phyloP scores from a whole-genome alignment of 805 yeast species.

The Saccharomycopsis microspora region DNA sequence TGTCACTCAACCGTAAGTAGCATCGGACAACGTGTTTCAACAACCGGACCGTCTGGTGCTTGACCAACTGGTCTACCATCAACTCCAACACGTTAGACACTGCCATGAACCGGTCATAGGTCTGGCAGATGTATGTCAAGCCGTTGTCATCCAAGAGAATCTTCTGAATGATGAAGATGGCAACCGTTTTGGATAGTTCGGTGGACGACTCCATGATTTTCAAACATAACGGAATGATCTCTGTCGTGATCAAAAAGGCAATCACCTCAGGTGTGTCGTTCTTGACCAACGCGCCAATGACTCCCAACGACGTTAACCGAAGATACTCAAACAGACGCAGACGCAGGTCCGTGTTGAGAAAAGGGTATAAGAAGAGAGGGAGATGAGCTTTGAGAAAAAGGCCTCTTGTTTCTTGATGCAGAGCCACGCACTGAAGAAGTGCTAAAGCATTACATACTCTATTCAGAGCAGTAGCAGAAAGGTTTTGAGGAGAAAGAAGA shows the following conservation, averaged over 20 bases:
- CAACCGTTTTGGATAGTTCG: slow-evolving; percentile 90
- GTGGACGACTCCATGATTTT: slow-evolving; percentile 94
- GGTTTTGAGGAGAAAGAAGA: slow-evolving; percentile 71
- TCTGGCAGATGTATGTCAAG: slow-evolving; percentile 83
- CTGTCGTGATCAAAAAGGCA: slow-evolving; percentile 84
- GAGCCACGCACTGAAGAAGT: slow-evolving; percentile 90
- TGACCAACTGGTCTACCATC: slow-evolving; percentile 81
- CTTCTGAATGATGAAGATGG: slow-evolving; percentile 90
- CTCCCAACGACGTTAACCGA: slow-evolving; percentile 88
- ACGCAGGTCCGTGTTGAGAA: slow-evolving; percentile 81
- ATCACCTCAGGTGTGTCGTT: slow-evolving; percentile 94
- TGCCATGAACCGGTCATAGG: slow-evolving; percentile 89
- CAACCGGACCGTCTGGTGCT: slow-evolving; percentile 69
- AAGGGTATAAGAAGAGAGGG: slow-evolving; percentile 88
- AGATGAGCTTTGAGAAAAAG: slow-evolving; percentile 82
- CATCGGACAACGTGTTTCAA: slow-evolving; percentile 92
- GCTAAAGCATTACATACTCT: slow-evolving; percentile 95
- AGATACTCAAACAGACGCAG: slow-evolving; percentile 90
- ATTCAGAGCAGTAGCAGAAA: slow-evolving; percentile 79
- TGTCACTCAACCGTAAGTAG: slow-evolving; percentile 81
- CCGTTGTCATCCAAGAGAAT: slow-evolving; percentile 89
- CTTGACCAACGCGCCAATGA: slow-evolving; percentile 91
- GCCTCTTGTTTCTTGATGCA: slow-evolving; percentile 82
- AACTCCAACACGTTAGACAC: slow-evolving; percentile 77
- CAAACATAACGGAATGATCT: slow-evolving; percentile 87